These are phyloP conservation scores for Pholiota conissans DNA, from an alignment of 768 basidiomycete genomes.

Conservation along the genomic window DNA sequence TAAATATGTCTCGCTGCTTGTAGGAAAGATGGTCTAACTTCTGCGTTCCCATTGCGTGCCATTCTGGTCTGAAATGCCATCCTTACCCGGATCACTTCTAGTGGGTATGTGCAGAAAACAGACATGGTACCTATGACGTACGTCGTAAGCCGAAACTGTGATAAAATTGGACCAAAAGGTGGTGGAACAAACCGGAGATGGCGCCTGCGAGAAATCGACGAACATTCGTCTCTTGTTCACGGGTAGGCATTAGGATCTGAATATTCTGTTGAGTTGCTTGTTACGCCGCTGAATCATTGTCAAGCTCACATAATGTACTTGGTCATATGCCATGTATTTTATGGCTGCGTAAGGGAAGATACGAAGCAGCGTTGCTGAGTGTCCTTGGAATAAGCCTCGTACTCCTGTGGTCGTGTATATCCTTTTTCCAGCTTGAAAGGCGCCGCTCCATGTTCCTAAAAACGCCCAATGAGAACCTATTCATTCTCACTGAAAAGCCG, in stretches of 20 bases:
- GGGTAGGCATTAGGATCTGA: constrained; percentile 86
- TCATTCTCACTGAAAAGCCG: background rate
- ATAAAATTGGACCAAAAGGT: background rate
- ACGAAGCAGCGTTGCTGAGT: constrained; percentile 90
- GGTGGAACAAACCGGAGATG: constrained; percentile 63
- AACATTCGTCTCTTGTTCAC: constrained; percentile 70
- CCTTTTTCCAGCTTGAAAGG: constrained; percentile 69
- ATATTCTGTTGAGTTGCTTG: constrained; percentile 9
- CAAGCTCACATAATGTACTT: constrained; percentile 67
- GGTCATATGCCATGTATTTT: constrained; percentile 96
- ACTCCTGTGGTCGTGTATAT: constrained; percentile 72
- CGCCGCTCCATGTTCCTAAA: constrained; percentile 85
- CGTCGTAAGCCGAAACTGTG: background rate
- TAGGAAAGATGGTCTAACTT: constrained; percentile 48
- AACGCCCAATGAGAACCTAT: background rate
- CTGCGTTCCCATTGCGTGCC: constrained; percentile 20
- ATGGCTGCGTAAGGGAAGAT: constrained; percentile 97
- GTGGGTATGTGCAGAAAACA: constrained; percentile 91
- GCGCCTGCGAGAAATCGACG: constrained; percentile 88
- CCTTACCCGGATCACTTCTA: constrained; percentile 93
- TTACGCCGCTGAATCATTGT: background rate
- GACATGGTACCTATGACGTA: constrained; percentile 69
- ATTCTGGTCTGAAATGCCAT: constrained; percentile 81
- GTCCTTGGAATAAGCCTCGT: constrained; percentile 90
- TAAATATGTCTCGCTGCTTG: constrained; percentile 68